Evolutionary conservation across 1,284 basidiomycete genomes (phyloP).

Genomic region (Ustilago xerochloae): DNA sequence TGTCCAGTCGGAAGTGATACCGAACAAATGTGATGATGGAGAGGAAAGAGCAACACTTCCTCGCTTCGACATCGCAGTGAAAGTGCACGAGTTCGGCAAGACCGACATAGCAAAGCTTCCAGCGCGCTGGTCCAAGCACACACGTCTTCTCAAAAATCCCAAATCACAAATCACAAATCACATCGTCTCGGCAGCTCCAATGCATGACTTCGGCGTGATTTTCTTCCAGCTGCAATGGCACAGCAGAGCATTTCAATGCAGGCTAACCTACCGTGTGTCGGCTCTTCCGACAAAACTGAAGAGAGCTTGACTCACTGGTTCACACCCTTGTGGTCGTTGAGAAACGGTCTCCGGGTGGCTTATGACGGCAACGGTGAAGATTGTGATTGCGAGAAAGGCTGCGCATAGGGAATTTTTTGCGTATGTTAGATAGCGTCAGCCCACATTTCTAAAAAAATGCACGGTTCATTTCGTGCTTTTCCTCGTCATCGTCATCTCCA

Average conservation of each 20-base stretch:
- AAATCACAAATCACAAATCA: not conserved
- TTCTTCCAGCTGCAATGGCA: not conserved
- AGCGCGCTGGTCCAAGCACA: conserved; percentile 26
- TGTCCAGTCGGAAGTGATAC: not conserved
- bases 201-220: not conserved
- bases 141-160: not conserved
- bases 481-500: not conserved
- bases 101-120: conserved; percentile 8
- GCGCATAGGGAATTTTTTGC: no score
- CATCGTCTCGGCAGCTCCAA: conserved; percentile 2
- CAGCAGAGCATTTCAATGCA: not conserved
- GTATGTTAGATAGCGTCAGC: no score
- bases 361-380: no score
- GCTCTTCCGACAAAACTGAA: not conserved
- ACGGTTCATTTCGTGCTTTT: conserved; percentile 7
- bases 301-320: not conserved
- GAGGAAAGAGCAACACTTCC: conserved; percentile 8
- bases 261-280: not conserved
- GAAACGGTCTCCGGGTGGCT: no score
- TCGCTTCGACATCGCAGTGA: conserved; percentile 3
- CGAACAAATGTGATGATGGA: conserved; percentile 2
- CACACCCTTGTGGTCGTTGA: no score
- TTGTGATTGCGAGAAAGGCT: no score
- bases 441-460: not conserved
- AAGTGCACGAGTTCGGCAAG: not conserved